Percentiles rank a stretch among this genome's conserved stretches.
Evolutionary conservation across 2,329 filamentous ascomycete genomes (phyloP).

Genomic region (Penicillium brevicompactum): DNA sequence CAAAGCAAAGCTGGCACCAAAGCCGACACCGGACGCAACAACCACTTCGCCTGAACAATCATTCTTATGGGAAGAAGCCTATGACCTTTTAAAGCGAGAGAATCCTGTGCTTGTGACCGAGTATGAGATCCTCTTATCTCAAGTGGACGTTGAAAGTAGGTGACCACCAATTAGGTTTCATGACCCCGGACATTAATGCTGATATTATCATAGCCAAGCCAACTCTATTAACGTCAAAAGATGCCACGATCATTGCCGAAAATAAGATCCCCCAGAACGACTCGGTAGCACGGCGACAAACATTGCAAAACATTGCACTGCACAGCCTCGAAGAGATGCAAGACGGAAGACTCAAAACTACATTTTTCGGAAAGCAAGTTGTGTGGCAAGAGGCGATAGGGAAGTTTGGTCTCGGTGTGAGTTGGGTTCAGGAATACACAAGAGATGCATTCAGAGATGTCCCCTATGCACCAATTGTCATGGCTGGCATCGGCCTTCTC

Average conservation of each 20-base stretch:
- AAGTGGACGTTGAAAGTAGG: not conserved
- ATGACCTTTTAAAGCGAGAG: not conserved
- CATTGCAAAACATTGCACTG: not conserved
- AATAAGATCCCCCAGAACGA: not conserved
- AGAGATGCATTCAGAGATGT: constrained; percentile 9
- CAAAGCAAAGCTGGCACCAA: not conserved
- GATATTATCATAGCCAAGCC: not conserved
- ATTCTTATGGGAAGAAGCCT: not conserved
- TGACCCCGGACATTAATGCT: not conserved
- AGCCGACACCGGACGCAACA: not conserved
- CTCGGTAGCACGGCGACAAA: not conserved
- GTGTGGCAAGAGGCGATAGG: not conserved
- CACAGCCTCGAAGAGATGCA: not conserved
- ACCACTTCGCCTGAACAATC: not conserved
- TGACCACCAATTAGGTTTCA: not conserved
- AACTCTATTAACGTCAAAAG: not conserved
- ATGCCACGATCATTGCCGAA: not conserved
- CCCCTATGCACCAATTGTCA: constrained; percentile 6
- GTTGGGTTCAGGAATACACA: constrained; percentile 1
- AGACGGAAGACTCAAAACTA: not conserved
- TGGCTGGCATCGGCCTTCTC: constrained; percentile 21
- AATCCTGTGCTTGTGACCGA: not conserved
- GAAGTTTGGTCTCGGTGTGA: not conserved
- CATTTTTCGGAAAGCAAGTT: constrained; percentile 6
- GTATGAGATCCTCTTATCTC: not conserved